Evolutionary conservation across 352 stramenopile genomes (phyloP).

Genomic region (Globisporangium radiosum): DNA sequence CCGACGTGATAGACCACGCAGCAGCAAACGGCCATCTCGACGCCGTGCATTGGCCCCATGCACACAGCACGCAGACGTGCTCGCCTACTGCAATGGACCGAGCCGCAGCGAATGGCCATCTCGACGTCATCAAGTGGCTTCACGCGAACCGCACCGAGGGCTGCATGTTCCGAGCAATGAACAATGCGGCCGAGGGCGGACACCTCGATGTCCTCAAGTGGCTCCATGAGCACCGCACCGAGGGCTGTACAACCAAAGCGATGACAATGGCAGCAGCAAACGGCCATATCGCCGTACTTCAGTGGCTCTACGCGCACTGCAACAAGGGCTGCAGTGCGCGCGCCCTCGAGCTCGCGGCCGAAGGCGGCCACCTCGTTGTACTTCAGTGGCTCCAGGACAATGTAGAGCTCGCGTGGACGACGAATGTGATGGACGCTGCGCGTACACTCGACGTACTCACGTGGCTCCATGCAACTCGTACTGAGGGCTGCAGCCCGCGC

Average conservation of each 20-base stretch:
- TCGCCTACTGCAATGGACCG: constrained; percentile 10
- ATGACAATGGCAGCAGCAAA: neutral
- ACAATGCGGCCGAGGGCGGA: neutral
- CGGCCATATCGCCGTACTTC: neutral
- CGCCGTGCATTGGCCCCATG: constrained; percentile 4
- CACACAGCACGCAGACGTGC: constrained; percentile 8
- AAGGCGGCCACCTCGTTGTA: constrained; percentile 3
- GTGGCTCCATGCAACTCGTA: neutral
- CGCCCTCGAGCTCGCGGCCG: neutral
- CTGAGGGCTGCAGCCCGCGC: neutral
- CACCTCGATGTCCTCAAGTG: constrained; percentile 2
- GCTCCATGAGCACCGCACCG: neutral
- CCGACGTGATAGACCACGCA: neutral
- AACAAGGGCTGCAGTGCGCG: neutral
- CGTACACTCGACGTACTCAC: neutral
- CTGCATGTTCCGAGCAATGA: constrained; percentile 1
- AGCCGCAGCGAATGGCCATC: neutral
- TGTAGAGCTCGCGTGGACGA: neutral
- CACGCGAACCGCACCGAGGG: neutral
- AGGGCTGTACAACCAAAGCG: neutral
- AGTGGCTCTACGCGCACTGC: neutral
- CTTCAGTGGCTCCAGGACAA: constrained; percentile 8
- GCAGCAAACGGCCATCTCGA: neutral
- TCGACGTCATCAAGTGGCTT: constrained; percentile 1
- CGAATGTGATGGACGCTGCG: constrained; percentile 2